These are phyloP conservation scores for Bryum argenteum DNA, from an alignment of 225 moss, liverwort and hornwort species.

Conservation along the genomic window DNA sequence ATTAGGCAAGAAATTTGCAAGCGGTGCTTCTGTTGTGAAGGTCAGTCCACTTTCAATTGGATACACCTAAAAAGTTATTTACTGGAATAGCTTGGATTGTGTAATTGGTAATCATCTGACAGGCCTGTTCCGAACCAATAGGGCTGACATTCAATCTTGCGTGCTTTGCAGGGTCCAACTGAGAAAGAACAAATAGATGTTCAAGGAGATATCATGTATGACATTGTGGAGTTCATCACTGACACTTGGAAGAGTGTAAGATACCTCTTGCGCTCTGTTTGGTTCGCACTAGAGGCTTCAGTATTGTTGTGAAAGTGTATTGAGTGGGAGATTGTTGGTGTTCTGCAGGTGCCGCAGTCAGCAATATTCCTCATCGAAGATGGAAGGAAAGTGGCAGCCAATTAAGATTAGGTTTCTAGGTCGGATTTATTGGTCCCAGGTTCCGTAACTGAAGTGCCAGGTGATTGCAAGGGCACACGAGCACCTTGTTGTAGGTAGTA, in stretches of 20 bases:
- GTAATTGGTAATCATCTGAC: background rate
- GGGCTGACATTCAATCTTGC: background rate
- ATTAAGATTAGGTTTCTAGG: conserved; percentile 31
- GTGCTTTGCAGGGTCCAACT: conserved; percentile 68
- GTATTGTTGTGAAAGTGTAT: background rate
- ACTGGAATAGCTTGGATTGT: background rate
- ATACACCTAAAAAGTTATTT: too few relatives aligned
- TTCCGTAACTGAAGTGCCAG: conserved; percentile 22
- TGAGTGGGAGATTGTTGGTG: background rate
- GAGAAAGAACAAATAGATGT: conserved; percentile 98
- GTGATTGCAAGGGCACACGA: conserved; percentile 2
- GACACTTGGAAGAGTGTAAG: conserved; percentile 86
- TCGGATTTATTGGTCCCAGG: background rate
- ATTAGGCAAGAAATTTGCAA: conserved; percentile 93
- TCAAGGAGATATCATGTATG: conserved; percentile 92
- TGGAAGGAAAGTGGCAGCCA: conserved; percentile 73
- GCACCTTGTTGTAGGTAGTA: background rate
- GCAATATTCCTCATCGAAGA: conserved; percentile 83
- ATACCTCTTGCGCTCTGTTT: background rate
- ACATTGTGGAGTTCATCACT: conserved; percentile 86
- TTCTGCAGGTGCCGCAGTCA: conserved; percentile 66
- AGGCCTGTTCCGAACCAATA: background rate
- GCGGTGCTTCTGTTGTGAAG: conserved; percentile 95
- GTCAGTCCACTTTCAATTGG: conserved; percentile 34
- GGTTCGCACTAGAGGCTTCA: background rate